Evolutionary conservation across 1,284 basidiomycete genomes (phyloP).

Genomic region (Boletus semigastroideus): DNA sequence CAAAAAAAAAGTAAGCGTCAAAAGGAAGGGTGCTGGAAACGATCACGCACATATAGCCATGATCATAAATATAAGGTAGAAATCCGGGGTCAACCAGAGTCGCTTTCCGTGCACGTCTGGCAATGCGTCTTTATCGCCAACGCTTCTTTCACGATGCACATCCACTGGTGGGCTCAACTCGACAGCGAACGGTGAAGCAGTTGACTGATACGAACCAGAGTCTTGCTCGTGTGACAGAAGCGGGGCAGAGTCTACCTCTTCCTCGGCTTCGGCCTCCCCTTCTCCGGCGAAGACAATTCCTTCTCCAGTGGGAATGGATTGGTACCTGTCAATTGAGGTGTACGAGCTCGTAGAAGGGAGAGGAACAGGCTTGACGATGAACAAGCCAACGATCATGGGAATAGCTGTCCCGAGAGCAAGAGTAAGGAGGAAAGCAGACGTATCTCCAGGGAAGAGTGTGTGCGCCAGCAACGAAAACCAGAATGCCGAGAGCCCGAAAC

Average conservation of each 20-base stretch:
- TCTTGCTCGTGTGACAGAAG: conserved; percentile 18
- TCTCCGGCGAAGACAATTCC: no score
- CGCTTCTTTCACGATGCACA: conserved; percentile 2
- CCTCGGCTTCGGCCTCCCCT: conserved; percentile 14
- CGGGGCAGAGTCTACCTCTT: conserved; percentile 17
- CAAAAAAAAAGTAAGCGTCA: neutral
- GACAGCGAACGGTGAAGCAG: conserved; percentile 10
- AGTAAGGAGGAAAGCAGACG: conserved; percentile 66
- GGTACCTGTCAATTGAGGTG: neutral
- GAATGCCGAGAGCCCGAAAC: conserved; percentile 85
- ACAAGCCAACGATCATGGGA: conserved; percentile 67
- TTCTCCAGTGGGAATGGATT: no score
- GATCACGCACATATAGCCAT: conserved; percentile 63
- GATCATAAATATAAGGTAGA: conserved; percentile 73
- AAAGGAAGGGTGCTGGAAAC: neutral
- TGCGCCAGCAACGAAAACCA: conserved; percentile 73
- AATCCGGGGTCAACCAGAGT: conserved; percentile 57
- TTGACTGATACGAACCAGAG: conserved; percentile 6
- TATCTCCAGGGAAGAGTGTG: conserved; percentile 66
- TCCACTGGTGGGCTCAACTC: conserved; percentile 10
- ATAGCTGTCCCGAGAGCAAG: conserved; percentile 69
- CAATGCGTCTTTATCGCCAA: conserved; percentile 17
- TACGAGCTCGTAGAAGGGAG: conserved; percentile 31
- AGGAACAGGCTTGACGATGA: conserved; percentile 63
- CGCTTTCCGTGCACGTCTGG: conserved; percentile 50